phyloP scores from a whole-genome alignment of 2,329 filamentous ascomycete genomes.

The Geosmithia putterillii region DNA sequence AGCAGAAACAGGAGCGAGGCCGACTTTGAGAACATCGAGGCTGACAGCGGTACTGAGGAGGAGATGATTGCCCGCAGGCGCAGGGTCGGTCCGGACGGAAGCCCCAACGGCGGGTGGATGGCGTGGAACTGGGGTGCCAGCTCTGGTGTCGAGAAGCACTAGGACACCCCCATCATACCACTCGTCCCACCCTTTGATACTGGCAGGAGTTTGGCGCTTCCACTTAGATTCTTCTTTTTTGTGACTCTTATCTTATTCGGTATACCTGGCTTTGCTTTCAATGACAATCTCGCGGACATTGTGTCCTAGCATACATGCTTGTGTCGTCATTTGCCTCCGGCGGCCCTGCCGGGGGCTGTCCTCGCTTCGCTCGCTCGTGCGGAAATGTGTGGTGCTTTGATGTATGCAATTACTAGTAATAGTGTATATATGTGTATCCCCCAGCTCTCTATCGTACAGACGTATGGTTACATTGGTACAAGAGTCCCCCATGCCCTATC shows the following conservation, averaged over 20 bases:
- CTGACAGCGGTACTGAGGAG: conserved; percentile 53
- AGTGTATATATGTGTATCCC: background rate
- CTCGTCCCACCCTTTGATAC: too few species aligned
- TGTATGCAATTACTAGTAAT: background rate
- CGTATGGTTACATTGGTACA: too few species aligned
- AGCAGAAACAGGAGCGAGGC: conserved; percentile 75
- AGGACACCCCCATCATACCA: conserved; percentile 1
- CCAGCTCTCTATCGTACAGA: background rate
- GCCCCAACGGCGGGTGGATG: conserved; percentile 27
- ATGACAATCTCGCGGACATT: too few species aligned
- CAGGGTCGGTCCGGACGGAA: conserved; percentile 12
- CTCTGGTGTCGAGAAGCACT: conserved; percentile 26
- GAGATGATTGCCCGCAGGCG: conserved; percentile 21
- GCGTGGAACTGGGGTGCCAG: conserved; percentile 34
- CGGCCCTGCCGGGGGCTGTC: too few species aligned
- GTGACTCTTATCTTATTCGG: too few species aligned
- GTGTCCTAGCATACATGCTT: too few species aligned
- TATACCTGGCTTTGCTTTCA: too few species aligned
- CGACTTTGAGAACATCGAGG: conserved; percentile 83
- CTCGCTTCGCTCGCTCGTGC: too few species aligned
- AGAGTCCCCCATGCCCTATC: too few species aligned
- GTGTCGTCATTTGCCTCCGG: too few species aligned
- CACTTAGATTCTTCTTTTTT: conserved; percentile 5
- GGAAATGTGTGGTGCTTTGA: too few species aligned
- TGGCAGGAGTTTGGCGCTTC: conserved; percentile 15